Base-by-base conservation (phyloP, 208 protist genomes). In the Trypanosoma congolense region DNA sequence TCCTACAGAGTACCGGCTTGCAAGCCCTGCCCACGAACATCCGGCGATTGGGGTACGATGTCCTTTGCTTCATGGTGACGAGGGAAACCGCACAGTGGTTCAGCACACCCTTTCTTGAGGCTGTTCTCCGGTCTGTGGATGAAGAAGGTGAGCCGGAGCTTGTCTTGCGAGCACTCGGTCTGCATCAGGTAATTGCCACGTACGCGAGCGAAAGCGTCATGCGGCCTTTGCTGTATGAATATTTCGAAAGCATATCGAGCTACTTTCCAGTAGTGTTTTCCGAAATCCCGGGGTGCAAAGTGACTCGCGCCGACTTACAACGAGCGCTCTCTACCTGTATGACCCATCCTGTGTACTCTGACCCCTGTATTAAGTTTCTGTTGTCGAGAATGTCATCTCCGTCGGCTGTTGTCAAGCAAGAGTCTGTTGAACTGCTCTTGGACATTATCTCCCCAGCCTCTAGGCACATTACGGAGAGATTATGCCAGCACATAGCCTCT, bases 211-310 rank as follows among this genome's bases (percentile, higher is more conserved):
- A 44, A 21, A 53, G 21, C 24, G 50, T 50, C 10, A 70, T 89
- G 14, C 45, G 29, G 19, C 40, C 56, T 10, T 58, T 86, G n/a
- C 43, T 56, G 3, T 54, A 79, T 14, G 75, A 83, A 24, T 88
- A 75, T 44, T 93, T 93, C 53, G 86, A 90, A 22, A 84, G 70
- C 51, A 9, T 90, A 25, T 76, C 86, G 9, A 87, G 75, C 56
- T 93, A 93, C 53, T 93, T 93, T 65, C 86, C 86, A 33, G 65
- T 93, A 3, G 68, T 90, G 24, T 93, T 91, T 65, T 75, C 70
- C 9, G 75, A 79, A 43, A 80, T 82, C 9, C 70, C 67, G 1
- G 73, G 66, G 22, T 90, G 82, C 58, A 25, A 14, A 3, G 78
- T 93, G 12, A 89, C 75, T 16, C 83, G 83, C 56, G 49, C 75